A percentile compares a stretch with the other conserved stretches of the same genome.
These are phyloP conservation scores for Incumbomyces delicatus DNA, from an alignment of 2,329 filamentous ascomycete species.

Conservation along the genomic window DNA sequence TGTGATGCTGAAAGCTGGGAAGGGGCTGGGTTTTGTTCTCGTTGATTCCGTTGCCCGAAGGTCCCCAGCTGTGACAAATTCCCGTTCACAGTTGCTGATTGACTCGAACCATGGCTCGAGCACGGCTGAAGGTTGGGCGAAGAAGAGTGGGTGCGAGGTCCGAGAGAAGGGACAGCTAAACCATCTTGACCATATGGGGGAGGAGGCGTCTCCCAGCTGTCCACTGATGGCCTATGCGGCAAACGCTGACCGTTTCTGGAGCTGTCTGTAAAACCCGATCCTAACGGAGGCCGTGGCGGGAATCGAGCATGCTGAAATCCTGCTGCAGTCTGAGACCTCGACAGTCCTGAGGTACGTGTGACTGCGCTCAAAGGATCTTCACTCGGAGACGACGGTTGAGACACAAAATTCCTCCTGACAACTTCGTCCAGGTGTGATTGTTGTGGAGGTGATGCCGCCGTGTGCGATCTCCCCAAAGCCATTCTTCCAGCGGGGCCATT, in stretches of 20 bases:
- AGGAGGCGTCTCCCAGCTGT: constrained; percentile 20
- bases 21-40: background rate
- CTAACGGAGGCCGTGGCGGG: constrained; percentile 36
- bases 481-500: constrained; percentile 7
- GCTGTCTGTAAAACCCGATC: constrained; percentile 8
- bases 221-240: constrained; percentile 3
- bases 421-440: constrained; percentile 7
- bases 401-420: constrained; percentile 9
- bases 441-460: constrained; percentile 20
- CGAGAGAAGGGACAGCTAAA: constrained; percentile 3
- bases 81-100: constrained; percentile 2
- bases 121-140: constrained; percentile 4
- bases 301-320: constrained; percentile 58
- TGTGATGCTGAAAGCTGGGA: background rate
- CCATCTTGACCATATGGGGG: constrained; percentile 15
- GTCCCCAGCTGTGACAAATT: constrained; percentile 5
- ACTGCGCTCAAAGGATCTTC: constrained; percentile 13
- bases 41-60: background rate
- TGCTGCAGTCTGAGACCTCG: constrained; percentile 43
- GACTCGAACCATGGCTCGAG: background rate
- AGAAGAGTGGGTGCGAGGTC: constrained; percentile 10
- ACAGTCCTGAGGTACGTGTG: constrained; percentile 10
- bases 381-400: constrained; percentile 19
- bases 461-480: constrained; percentile 32
- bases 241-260: background rate